These are phyloP conservation scores for Carex littledalei DNA, from an alignment of 176 grass and related monocot species.

Conservation along the genomic window DNA sequence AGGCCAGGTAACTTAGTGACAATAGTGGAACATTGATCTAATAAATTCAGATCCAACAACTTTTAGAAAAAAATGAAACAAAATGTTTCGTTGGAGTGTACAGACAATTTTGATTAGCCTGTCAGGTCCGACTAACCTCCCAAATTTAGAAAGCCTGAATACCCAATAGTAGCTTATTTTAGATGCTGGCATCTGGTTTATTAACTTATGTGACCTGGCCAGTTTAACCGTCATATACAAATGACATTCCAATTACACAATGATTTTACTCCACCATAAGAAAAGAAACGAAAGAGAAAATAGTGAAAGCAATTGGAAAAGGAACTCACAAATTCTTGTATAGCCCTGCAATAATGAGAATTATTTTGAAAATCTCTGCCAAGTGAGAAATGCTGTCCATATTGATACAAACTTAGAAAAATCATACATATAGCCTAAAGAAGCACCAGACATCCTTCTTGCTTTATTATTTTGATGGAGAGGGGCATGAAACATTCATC, in stretches of 20 bases:
- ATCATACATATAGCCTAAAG: not conserved
- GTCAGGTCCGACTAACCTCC: too few relatives aligned
- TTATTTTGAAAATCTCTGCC: not conserved
- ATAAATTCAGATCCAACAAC: not conserved
- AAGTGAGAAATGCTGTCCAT: not conserved
- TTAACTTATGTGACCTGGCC: not conserved
- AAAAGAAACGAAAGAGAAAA: not conserved
- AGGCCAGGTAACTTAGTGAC: slow-evolving; percentile 31
- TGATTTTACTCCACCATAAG: not conserved
- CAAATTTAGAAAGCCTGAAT: slow-evolving; percentile 6
- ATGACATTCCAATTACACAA: too few relatives aligned
- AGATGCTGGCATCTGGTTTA: not conserved
- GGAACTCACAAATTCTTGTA: not conserved
- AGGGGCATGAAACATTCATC: not conserved
- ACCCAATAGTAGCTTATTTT: not conserved
- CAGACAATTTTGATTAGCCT: too few relatives aligned
- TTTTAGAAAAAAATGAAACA: not conserved
- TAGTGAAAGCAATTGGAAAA: not conserved
- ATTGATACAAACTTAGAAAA: not conserved
- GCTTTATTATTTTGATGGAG: not conserved
- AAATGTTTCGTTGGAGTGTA: not conserved
- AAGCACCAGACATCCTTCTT: not conserved
- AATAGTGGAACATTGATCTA: not conserved
- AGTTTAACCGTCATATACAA: too few relatives aligned
- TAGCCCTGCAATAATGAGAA: not conserved